Base-by-base conservation (phyloP, 495 filamentous ascomycete genomes). In the Aspergillus mulundensis region DNA sequence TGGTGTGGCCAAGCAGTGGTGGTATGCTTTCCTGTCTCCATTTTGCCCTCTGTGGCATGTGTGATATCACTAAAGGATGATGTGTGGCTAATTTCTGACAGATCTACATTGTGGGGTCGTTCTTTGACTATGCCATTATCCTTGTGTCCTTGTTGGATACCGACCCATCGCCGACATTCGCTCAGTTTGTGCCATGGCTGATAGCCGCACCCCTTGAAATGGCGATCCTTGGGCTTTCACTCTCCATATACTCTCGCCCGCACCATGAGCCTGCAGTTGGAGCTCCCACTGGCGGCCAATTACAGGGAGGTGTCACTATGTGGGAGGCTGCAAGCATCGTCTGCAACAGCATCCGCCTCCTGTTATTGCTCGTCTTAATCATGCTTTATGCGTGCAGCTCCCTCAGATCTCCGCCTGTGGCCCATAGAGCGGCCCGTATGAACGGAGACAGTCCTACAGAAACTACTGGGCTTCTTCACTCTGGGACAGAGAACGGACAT, bases 1-100 rank as follows among this genome's bases (percentile, higher is more conserved):
- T 97, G 92, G 94, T 94, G 90, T 66, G 90, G 89, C 24, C 84
- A 96, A 71, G 77, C 88, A 25, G 81, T 84, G 53, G 87, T 87
- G 67, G 93, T 97, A 84, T 73, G 88, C 8, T 81, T 18, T 30
- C 38, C 4, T 40, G 38, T 18, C 34, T 20, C 16, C 42, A 48
- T 15, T 11, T 2, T 32, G 12, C 51, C 21, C 4, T 50, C 34
- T 23, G 34, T 57, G 38, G 24, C 16, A 16, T 40, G 44, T 47
- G 57, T 54, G 30, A 24, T 44, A 40, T 8, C 6, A n/a, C 15
- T 18, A 14, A 20, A 53, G 10, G 24, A 36, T 15, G n/a, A 43
- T 46, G 24, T 41, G 44, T 16, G 45, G 47, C 62, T 63, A 61
- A 63, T 60, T 5, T 48, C 47, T 56, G 46, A 16, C 45, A 95